phyloP scores from a whole-genome alignment of 1,139 yeast species.

The Magnusiomyces paraingens region DNA sequence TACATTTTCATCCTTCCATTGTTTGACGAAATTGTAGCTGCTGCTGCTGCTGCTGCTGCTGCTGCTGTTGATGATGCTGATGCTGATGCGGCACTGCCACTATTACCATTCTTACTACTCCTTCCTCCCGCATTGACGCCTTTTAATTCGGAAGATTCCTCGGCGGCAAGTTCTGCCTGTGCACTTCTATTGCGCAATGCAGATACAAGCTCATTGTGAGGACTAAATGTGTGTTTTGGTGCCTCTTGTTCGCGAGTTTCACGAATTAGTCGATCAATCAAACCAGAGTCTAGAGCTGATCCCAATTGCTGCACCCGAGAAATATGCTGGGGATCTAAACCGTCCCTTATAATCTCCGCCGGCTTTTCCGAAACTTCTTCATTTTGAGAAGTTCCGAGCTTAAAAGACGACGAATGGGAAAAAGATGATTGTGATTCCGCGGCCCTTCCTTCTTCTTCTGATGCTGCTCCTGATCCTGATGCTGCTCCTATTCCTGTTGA shows the following conservation, averaged over 20 bases:
- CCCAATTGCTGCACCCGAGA: neutral
- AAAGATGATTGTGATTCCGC: too few species aligned
- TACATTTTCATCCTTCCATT: neutral
- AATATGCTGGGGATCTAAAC: neutral
- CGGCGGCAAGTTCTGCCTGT: too few species aligned
- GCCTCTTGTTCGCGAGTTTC: too few species aligned
- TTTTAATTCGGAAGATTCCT: too few species aligned
- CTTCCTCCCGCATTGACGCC: too few species aligned
- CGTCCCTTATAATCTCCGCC: neutral
- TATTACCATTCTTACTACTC: neutral
- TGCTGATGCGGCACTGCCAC: neutral
- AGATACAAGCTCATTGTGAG: too few species aligned
- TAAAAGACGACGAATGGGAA: too few species aligned
- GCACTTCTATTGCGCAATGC: too few species aligned
- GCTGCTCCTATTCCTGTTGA: too few species aligned
- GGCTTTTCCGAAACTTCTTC: neutral
- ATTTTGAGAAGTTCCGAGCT: neutral
- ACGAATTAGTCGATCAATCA: too few species aligned
- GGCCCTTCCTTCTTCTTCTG: too few species aligned
- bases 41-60: neutral
- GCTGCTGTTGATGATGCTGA: neutral
- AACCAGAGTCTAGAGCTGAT: neutral
- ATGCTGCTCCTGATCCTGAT: neutral
- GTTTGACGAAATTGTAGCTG: neutral
- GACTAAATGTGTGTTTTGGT: too few species aligned